Evolutionary conservation across 352 stramenopile species (phyloP).

Genomic region (Poterioochromonas sp.): DNA sequence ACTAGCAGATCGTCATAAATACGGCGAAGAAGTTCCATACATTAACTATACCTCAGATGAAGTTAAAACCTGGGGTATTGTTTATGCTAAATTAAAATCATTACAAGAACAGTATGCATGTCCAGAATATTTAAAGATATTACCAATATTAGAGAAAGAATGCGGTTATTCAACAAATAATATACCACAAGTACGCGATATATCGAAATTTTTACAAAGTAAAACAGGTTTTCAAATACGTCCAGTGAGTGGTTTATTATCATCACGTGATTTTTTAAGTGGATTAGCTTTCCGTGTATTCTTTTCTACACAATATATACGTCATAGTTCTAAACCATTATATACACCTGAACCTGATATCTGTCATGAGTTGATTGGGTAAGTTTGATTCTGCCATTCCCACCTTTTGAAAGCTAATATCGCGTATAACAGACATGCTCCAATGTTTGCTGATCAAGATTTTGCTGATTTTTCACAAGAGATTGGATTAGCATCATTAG

Average conservation of each 20-base stretch:
- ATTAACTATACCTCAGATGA: constrained; percentile 89
- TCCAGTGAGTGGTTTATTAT: constrained; percentile 87
- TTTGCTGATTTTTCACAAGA: constrained; percentile 94
- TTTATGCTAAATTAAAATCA: constrained; percentile 84
- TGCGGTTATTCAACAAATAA: constrained; percentile 82
- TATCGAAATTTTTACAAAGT: constrained; percentile 30
- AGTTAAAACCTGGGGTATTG: constrained; percentile 59
- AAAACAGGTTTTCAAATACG: constrained; percentile 72
- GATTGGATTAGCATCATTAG: constrained; percentile 85
- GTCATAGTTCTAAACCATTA: constrained; percentile 74
- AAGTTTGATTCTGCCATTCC: not conserved
- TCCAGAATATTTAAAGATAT: constrained; percentile 89
- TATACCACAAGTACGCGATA: constrained; percentile 71
- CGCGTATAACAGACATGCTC: constrained; percentile 58
- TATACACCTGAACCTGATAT: constrained; percentile 97
- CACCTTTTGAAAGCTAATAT: constrained; percentile 7
- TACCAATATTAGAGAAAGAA: constrained; percentile 81
- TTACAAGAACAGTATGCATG: constrained; percentile 87
- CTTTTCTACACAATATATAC: constrained; percentile 92
- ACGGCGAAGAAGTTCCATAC: constrained; percentile 75
- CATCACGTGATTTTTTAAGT: constrained; percentile 91
- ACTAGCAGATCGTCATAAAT: constrained; percentile 71
- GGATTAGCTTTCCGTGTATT: constrained; percentile 94
- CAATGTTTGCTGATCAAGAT: constrained; percentile 92
- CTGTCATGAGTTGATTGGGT: constrained; percentile 86